phyloP scores from a whole-genome alignment of 2,329 filamentous ascomycete species.

The Cercospora brassicicola region DNA sequence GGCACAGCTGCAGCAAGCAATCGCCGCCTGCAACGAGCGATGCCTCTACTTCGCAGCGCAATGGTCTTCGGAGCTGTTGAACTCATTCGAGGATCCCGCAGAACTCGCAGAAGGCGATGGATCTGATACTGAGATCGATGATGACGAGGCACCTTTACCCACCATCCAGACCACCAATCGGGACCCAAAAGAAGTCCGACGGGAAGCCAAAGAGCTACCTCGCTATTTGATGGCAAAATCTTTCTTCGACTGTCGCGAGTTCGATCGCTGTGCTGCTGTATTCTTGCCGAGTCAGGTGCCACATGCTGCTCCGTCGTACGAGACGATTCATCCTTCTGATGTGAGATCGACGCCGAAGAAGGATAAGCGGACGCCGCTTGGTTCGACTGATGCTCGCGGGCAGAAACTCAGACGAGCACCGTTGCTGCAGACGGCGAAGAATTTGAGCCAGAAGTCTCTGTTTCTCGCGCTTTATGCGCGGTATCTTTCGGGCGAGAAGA shows the following conservation, averaged over 20 bases:
- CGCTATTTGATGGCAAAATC: constrained; percentile 89
- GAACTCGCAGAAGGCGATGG: constrained; percentile 40
- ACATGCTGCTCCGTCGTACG: constrained; percentile 43
- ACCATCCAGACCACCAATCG: constrained; percentile 55
- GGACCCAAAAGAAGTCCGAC: constrained; percentile 69
- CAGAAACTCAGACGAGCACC: constrained; percentile 31
- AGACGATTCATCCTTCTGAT: constrained; percentile 47
- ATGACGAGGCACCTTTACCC: constrained; percentile 26
- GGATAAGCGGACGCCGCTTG: neutral
- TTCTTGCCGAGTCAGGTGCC: constrained; percentile 67
- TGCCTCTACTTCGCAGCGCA: constrained; percentile 95
- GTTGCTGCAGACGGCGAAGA: constrained; percentile 29
- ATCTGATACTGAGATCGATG: constrained; percentile 54
- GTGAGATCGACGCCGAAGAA: constrained; percentile 43
- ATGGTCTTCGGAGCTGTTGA: constrained; percentile 95
- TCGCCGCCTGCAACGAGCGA: constrained; percentile 87
- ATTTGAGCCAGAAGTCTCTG: constrained; percentile 82
- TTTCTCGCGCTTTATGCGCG: constrained; percentile 93
- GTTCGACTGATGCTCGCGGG: neutral
- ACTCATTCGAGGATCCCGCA: constrained; percentile 65
- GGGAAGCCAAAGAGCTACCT: constrained; percentile 77
- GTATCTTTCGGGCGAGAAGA: constrained; percentile 90
- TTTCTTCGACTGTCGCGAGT: constrained; percentile 93
- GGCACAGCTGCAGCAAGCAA: constrained; percentile 76
- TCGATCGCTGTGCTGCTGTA: constrained; percentile 85